Evolutionary conservation across 2,329 filamentous ascomycete species (phyloP).

Genomic region (Nannizziopsis barbatae): DNA sequence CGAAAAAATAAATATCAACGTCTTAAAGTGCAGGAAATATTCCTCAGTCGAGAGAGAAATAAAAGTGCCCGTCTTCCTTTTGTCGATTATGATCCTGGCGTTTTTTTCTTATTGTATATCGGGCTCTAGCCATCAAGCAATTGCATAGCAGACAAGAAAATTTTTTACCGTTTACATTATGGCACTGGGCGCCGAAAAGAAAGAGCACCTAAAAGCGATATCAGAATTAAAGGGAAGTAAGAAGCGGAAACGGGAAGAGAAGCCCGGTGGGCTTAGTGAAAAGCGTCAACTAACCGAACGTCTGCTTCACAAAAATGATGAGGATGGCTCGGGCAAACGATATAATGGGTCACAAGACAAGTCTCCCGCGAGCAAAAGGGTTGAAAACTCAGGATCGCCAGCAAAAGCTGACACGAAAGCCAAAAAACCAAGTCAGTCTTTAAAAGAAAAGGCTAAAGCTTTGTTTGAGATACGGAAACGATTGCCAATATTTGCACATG

Average conservation of each 20-base stretch:
- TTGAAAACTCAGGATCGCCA: not conserved
- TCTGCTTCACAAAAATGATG: conserved; percentile 9
- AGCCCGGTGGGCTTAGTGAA: conserved; percentile 10
- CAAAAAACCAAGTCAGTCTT: not conserved
- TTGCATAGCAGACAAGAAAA: no score
- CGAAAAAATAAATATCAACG: no score
- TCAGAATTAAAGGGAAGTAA: conserved; percentile 21
- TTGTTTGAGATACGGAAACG: conserved; percentile 48
- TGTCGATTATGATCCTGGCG: no score
- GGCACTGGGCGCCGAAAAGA: not conserved
- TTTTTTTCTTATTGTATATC: no score
- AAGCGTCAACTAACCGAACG: conserved; percentile 9
- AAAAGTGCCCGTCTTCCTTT: no score
- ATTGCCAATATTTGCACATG: conserved; percentile 70
- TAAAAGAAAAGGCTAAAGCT: conserved; percentile 38
- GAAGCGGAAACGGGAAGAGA: conserved; percentile 27
- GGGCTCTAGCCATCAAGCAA: no score
- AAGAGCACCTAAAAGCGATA: not conserved
- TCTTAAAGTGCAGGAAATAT: not conserved
- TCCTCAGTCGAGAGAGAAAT: not conserved
- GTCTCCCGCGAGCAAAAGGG: conserved; percentile 10
- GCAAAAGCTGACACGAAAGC: not conserved
- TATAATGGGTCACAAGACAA: not conserved
- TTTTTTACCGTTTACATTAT: not conserved
- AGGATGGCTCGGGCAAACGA: conserved; percentile 5